These are phyloP conservation scores for Umbellularia californica DNA, from an alignment of 164 flowering plant species.

Conservation along the genomic window DNA sequence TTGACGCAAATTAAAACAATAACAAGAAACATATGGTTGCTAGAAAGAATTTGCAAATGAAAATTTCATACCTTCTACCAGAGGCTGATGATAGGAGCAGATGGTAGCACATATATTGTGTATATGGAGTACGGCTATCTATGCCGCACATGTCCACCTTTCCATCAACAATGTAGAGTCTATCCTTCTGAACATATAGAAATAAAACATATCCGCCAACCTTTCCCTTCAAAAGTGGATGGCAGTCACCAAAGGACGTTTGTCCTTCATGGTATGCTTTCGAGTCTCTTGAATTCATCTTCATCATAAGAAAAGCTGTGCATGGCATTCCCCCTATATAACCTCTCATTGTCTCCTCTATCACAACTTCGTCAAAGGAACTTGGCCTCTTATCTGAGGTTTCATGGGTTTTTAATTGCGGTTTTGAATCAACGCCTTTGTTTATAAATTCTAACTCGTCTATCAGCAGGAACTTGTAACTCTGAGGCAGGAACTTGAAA, in stretches of 20 bases:
- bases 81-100: conserved; percentile 52
- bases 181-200: conserved; percentile 34
- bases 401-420: background rate
- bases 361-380: conserved; percentile 1
- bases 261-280: conserved; percentile 10
- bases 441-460: background rate
- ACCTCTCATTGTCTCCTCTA: conserved; percentile 46
- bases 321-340: conserved; percentile 58
- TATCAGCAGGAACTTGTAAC: background rate
- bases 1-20: too few species aligned
- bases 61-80: conserved; percentile 45
- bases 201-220: conserved; percentile 49
- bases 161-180: conserved; percentile 45
- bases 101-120: conserved; percentile 50
- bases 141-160: conserved; percentile 44
- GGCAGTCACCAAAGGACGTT: conserved; percentile 11
- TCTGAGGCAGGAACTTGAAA: background rate
- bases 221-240: conserved; percentile 30
- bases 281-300: conserved; percentile 21
- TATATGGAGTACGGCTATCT: conserved; percentile 44
- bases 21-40: background rate
- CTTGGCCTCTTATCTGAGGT: background rate
- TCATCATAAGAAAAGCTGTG: conserved; percentile 43
- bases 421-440: conserved; percentile 6
- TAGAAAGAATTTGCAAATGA: background rate